A percentile compares a stretch with the other conserved stretches of the same genome.
These are phyloP conservation scores for Sarocladium brachiariae DNA, from an alignment of 2,329 filamentous ascomycete genomes.

Conservation along the genomic window DNA sequence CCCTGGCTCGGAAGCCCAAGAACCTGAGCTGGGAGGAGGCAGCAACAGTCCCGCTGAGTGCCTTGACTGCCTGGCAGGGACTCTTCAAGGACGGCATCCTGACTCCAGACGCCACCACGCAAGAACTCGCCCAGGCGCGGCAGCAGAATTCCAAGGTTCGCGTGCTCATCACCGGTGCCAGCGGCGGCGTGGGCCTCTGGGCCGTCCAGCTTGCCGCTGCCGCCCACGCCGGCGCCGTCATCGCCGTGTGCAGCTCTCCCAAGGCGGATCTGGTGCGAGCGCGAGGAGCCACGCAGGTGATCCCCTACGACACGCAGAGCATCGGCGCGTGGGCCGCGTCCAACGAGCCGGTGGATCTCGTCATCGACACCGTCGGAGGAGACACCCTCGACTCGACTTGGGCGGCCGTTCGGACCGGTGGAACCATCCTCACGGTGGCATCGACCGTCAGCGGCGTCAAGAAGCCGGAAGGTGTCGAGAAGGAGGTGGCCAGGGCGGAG, in stretches of 20 bases:
- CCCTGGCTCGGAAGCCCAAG: constrained; percentile 27
- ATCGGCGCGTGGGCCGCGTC: constrained; percentile 24
- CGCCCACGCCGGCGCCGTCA: constrained; percentile 27
- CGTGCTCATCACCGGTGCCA: constrained; percentile 33
- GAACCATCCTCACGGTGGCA: constrained; percentile 26
- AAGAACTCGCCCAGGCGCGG: constrained; percentile 21
- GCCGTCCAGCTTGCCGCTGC: constrained; percentile 30
- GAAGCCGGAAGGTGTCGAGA: constrained; percentile 23
- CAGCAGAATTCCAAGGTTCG: constrained; percentile 21
- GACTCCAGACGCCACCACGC: constrained; percentile 21
- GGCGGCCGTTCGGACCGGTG: constrained; percentile 27
- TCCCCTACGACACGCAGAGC: constrained; percentile 28
- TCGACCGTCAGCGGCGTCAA: constrained; percentile 19
- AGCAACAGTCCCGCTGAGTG: constrained; percentile 30
- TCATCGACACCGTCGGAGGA: constrained; percentile 32
- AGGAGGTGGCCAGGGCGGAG: constrained; percentile 21
- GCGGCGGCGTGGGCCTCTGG: constrained; percentile 33
- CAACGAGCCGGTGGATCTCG: constrained; percentile 23
- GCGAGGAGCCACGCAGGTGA: constrained; percentile 29
- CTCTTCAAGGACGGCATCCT: constrained; percentile 30
- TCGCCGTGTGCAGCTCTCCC: constrained; percentile 24
- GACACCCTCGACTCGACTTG: constrained; percentile 25
- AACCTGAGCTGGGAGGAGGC: constrained; percentile 27
- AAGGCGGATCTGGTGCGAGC: constrained; percentile 19
- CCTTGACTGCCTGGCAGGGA: constrained; percentile 33